Evolutionary conservation across 164 flowering plant genomes (phyloP).

Genomic region (grape (Vitis vinifera)): ASM3070453v1 NC_081815.1:18612001-18612500

Average conservation of each 20-base stretch:
- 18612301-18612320: slow-evolving; percentile 55
- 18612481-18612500: slow-evolving; percentile 80
- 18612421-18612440: slow-evolving; percentile 77
- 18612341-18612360: slow-evolving; percentile 79
- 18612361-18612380: slow-evolving; percentile 93
- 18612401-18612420: slow-evolving; percentile 84
- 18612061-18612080: slow-evolving; percentile 96
- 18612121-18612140: slow-evolving; percentile 44
- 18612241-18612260: slow-evolving; percentile 30
- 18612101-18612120: slow-evolving; percentile 86
- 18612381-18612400: slow-evolving; percentile 90
- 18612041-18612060: slow-evolving; percentile 83
- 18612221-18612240: slow-evolving; percentile 50
- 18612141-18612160: slow-evolving; percentile 25
- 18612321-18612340: slow-evolving; percentile 68
- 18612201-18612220: slow-evolving; percentile 70
- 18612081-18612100: slow-evolving; percentile 51
- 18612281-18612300: slow-evolving; percentile 28
- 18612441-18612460: slow-evolving; percentile 65
- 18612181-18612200: slow-evolving; percentile 43
- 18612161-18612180: slow-evolving; percentile 18
- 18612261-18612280: slow-evolving; percentile 8
- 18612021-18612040: slow-evolving; percentile 98
- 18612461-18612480: slow-evolving; percentile 73
- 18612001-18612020: slow-evolving; percentile 85